Evolutionary conservation across 345 rosid genomes (phyloP), one percentile per base, ranked within the genome.

Genomic region (Turritis glabra): DNA sequence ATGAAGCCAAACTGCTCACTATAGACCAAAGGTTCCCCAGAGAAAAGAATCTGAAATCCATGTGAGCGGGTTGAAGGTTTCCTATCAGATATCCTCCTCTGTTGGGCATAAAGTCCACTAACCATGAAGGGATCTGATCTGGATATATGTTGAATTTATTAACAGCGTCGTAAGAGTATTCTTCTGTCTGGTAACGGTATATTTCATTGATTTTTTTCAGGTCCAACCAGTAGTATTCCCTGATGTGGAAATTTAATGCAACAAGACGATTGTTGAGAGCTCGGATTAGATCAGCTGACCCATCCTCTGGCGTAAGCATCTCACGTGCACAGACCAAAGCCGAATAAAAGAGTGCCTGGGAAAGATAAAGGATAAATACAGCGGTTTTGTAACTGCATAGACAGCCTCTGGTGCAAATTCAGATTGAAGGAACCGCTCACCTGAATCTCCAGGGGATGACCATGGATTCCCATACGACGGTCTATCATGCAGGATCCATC

Each of bases 401-500:
- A 12, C 3, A 59, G 17, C 44, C 35, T 58, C 64, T 58, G 17
- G 17, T 38, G 43, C 54, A 63, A 22, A 52, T 58, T 47, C 61
- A 60, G 9, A 57, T 7, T 41, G 68, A 29, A 27, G 17, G 50
- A 48, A 29, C 21, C 56, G 50, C 23, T 75, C 60, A 93, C 98
- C 91, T 93, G 98, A 55, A 93, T 93, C 80, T 93, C 97, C 68
- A 93, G 64, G 77, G 98, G 97, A 72, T 93, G 97, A 55, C 98
- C 98, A 79, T 93, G 97, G 81, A 93, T 93, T 72, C 97, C 98
- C 97, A 93, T 93, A 33, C 96, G 91, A 41, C 98, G 97, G 73
- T 93, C 98, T 77, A 93, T 91, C 98, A 93, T 93, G 85, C 98
- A 93, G 47, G 98, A 91, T 18, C 97, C 98, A 87, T 93, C 98